Conservation (phyloP, 805 yeast species). For the Lipomyces mesembrius region DNA sequence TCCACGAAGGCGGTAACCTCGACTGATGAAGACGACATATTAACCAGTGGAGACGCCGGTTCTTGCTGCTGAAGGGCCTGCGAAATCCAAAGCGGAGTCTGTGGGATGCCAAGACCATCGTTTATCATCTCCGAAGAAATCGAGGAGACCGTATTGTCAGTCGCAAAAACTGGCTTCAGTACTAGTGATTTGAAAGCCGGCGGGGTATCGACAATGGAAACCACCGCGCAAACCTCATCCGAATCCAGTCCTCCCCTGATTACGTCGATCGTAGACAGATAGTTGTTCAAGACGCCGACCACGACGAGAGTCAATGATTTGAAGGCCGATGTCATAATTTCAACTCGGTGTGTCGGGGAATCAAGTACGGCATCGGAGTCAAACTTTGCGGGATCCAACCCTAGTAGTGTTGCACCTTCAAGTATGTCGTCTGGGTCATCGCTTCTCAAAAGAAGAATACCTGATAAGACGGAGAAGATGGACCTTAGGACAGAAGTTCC, state of each 20-base stretch:
- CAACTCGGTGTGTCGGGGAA: conserved; percentile 23
- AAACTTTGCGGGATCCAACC: conserved; percentile 45
- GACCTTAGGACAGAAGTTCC: conserved; percentile 44
- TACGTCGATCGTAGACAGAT: conserved; percentile 41
- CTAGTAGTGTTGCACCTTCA: conserved; percentile 51
- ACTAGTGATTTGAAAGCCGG: conserved; percentile 39
- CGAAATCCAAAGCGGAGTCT: conserved; percentile 39
- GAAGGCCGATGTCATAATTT: conserved; percentile 46
- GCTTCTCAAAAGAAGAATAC: conserved; percentile 49
- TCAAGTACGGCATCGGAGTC: conserved; percentile 35
- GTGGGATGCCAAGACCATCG: conserved; percentile 46
- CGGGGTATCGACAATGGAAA: conserved; percentile 47
- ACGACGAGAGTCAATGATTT: conserved; percentile 44
- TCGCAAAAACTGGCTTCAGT: conserved; percentile 44
- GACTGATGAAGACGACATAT: conserved; percentile 15
- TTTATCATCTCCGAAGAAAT: conserved; percentile 46
- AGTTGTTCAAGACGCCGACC: conserved; percentile 46
- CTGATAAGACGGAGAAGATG: conserved; percentile 47
- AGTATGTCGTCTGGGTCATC: conserved; percentile 44
- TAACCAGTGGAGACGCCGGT: conserved; percentile 19
- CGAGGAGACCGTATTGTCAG: conserved; percentile 46
- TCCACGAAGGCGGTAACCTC: conserved; percentile 29
- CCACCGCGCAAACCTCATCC: conserved; percentile 46
- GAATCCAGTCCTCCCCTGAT: conserved; percentile 39
- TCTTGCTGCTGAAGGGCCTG: conserved; percentile 29